Base-by-base conservation (phyloP, 2,329 filamentous ascomycete species). In the Diaporthe helianthi region DNA sequence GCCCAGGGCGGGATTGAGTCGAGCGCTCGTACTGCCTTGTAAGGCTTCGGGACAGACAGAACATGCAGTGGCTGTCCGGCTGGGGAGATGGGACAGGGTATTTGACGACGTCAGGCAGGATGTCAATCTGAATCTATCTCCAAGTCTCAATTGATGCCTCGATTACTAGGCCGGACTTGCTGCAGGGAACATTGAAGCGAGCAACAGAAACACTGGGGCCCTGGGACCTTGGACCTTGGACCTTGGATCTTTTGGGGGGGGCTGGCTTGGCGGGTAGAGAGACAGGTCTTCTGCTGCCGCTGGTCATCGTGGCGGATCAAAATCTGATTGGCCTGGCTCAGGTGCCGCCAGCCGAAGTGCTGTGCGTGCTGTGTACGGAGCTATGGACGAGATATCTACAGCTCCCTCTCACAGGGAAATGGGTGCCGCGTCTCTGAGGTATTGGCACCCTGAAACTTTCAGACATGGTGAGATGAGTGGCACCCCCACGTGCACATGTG, bases 261-360 rank as follows among this genome's bases (percentile, higher is more conserved):
- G 17, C 13, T 10, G 53, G 33, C 53, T 46, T 60, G 38, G 55
- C 55, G 41, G 55, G 41, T 26, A 61, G 55, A 44, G 54, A 47
- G 36, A 38, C n/a, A n/a, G 58, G 41, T 61, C 29, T 49, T 24
- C 51, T 63, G 44, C 44, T 31, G 46, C 13, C 55, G 51, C 44
- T 69, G 31, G 69, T 69, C 65, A 67, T 67, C 24, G 55, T n/a
- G 24, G n/a, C 61, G 69, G 67, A 69, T 69, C 67, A 67, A 65
- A 31, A 52, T 64, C 38, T 69, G 67, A 71, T 71, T 71, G 69
- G 52, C 33, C 38, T 46, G 24, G n/a, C 19, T 13, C 36, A 7
- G n/a, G 22, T 19, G 33, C 15, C 7, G 36, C 33, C 36, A 29
- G 36, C 26, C 38, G 41, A 33, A 22, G 22, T n/a, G n/a, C n/a